A percentile compares a stretch with the other conserved stretches of the same genome.
phyloP scores from a whole-genome alignment of 1,139 yeast genomes.

The Hemisphaericaspora subhashii region DNA sequence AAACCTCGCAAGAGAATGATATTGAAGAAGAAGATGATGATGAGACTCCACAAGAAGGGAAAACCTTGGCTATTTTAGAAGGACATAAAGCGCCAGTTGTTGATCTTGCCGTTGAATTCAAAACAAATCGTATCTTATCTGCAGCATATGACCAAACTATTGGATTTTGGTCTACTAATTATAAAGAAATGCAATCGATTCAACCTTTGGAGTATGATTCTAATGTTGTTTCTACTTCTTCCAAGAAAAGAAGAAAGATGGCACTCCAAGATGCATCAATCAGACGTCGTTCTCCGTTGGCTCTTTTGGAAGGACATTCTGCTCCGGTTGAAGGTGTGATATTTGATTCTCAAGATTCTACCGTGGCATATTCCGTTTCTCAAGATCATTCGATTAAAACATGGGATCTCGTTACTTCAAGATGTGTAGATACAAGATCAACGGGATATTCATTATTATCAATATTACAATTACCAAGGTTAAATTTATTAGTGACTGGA shows the following conservation, averaged over 20 bases:
- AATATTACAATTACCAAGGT: conserved; percentile 61
- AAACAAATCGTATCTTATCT: conserved; percentile 64
- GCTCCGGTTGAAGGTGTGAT: conserved; percentile 86
- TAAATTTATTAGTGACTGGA: conserved; percentile 81
- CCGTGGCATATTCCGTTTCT: conserved; percentile 90
- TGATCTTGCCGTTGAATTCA: conserved; percentile 59
- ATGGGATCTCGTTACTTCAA: conserved; percentile 88
- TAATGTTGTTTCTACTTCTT: conserved; percentile 65
- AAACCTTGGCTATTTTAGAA: conserved; percentile 77
- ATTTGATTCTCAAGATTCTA: conserved; percentile 67
- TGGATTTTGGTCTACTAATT: conserved; percentile 85
- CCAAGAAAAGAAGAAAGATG: conserved; percentile 85
- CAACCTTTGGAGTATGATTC: conserved; percentile 57
- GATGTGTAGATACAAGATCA: conserved; percentile 82
- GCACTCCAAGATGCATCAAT: conserved; percentile 76
- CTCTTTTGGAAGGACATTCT: conserved; percentile 74
- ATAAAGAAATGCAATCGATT: conserved; percentile 78
- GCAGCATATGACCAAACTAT: conserved; percentile 82
- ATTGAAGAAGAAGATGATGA: conserved; percentile 30
- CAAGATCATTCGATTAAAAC: conserved; percentile 95
- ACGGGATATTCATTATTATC: conserved; percentile 88
- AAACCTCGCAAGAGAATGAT: conserved; percentile 52
- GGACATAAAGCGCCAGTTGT: conserved; percentile 91
- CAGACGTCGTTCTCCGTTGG: conserved; percentile 78
- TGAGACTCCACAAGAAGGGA: conserved; percentile 63